phyloP scores from a whole-genome alignment of 441 rosid species.

The Codiaeum variegatum region DNA sequence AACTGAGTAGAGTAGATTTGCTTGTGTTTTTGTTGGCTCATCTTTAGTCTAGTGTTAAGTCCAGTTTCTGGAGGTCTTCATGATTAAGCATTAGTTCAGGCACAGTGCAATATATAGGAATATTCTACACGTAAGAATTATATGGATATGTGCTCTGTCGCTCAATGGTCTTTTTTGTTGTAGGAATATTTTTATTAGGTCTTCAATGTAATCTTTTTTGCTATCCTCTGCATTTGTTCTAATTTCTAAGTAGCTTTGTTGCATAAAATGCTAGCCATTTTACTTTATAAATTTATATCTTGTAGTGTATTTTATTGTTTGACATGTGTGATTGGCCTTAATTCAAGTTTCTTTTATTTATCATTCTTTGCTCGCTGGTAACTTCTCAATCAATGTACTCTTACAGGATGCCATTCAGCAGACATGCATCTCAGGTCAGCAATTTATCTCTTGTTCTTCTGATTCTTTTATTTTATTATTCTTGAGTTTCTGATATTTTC shows the following conservation, averaged over 20 bases:
- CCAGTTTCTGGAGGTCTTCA: not conserved
- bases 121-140: not conserved
- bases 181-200: not conserved
- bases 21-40: not conserved
- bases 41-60: not conserved
- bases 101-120: not conserved
- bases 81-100: not conserved
- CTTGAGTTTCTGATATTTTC: not conserved
- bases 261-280: not conserved
- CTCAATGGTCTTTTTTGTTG: not conserved
- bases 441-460: not conserved
- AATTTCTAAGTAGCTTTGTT: not conserved
- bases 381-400: conserved; percentile 16
- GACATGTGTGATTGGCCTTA: not conserved
- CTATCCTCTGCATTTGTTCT: not conserved
- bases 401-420: conserved; percentile 62
- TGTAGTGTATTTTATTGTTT: not conserved
- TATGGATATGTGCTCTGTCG: not conserved
- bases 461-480: not conserved
- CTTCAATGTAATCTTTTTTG: not conserved
- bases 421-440: conserved; percentile 71
- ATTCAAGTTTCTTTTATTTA: conserved; percentile 3
- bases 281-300: not conserved
- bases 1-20: not conserved
- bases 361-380: conserved; percentile 10